Evolutionary conservation across 202 grass and related monocot genomes (phyloP), one percentile per base, ranked within the genome.

Genomic region (Eragrostis tef): DNA sequence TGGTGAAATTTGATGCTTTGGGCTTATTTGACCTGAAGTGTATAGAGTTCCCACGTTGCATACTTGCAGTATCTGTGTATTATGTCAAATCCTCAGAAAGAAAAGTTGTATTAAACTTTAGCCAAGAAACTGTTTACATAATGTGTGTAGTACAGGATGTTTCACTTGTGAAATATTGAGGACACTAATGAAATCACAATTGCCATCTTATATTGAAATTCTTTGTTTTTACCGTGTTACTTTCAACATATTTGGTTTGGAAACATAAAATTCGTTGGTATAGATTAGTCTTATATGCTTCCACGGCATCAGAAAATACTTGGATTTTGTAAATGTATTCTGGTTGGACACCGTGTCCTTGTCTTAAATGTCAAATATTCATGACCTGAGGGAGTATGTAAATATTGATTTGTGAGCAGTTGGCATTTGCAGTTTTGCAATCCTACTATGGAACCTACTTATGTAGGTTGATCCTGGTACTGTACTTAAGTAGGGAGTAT

Each of bases 41-140:
- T 48, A 26, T 50, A 6, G 20, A 42, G 11, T 48, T 24, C 20
- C 7, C 51, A 9, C 2, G 0, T 25, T 54, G 46, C 16, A 52
- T 1, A 79, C n/a, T 56, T 48, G 42, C 24, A 73, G 21, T 70
- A 20, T 88, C 17, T 73, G 15, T 21, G 26, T 68, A 6, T 29
- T 57, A 70, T 11, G 3, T 64, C 8, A 12, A 68, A 22, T 64
- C n/a, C 15, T 65, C 7, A 43, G 53, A 17, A 72, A 26, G 52
- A 61, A 57, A 22, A 48, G 4, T 74, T 13, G 1, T 47, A 26
- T 14, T 71, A 0, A 77, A 16, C 49, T 11, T 44, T 31, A 29
- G 46, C 1, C 8, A 54, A 67, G 10, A 56, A 19, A 44, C n/a
- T 29, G 1, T 57, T 19, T 14, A 15, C 50, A 53, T 53, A 53